Percentiles rank a stretch among this genome's conserved stretches.
phyloP scores from a whole-genome alignment of 2,329 filamentous ascomycete genomes.

The Exophiala xenobiotica region DNA sequence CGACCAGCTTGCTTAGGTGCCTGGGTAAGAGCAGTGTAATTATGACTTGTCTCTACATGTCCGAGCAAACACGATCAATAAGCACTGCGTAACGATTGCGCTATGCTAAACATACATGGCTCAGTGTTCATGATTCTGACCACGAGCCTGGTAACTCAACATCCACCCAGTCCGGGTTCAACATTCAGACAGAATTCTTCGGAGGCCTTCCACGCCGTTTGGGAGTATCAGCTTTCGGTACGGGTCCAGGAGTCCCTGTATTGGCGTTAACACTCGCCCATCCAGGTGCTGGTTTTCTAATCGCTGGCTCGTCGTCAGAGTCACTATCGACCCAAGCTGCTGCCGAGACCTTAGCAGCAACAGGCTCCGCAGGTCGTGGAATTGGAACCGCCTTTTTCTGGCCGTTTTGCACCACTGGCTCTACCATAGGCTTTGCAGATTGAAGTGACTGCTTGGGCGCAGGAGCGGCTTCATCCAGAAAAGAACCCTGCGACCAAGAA shows the following conservation, averaged over 20 bases:
- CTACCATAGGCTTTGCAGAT: background rate
- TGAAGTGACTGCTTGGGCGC: background rate
- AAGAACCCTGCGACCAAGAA: slow-evolving; percentile 21
- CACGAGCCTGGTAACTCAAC: too few relatives aligned
- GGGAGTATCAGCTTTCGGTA: background rate
- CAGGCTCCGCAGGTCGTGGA: background rate
- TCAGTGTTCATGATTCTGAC: too few relatives aligned
- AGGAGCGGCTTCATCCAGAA: slow-evolving; percentile 9
- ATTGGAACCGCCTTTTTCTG: background rate
- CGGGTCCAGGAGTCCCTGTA: background rate
- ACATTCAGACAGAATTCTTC: slow-evolving; percentile 1
- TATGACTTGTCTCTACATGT: too few relatives aligned
- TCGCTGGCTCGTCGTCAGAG: slow-evolving; percentile 14
- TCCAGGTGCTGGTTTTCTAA: background rate
- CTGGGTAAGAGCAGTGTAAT: too few relatives aligned
- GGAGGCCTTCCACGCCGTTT: slow-evolving; percentile 18
- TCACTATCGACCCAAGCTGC: slow-evolving; percentile 28
- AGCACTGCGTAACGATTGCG: too few relatives aligned
- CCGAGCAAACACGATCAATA: too few relatives aligned
- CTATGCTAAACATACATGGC: too few relatives aligned
- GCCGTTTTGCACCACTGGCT: background rate
- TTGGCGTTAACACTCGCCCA: slow-evolving; percentile 16
- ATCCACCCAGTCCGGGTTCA: too few relatives aligned
- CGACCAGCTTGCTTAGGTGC: too few relatives aligned
- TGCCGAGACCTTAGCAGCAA: slow-evolving; percentile 19